Conservation (phyloP, 306 rosid genomes). For the Cicer judaicum region DNA sequence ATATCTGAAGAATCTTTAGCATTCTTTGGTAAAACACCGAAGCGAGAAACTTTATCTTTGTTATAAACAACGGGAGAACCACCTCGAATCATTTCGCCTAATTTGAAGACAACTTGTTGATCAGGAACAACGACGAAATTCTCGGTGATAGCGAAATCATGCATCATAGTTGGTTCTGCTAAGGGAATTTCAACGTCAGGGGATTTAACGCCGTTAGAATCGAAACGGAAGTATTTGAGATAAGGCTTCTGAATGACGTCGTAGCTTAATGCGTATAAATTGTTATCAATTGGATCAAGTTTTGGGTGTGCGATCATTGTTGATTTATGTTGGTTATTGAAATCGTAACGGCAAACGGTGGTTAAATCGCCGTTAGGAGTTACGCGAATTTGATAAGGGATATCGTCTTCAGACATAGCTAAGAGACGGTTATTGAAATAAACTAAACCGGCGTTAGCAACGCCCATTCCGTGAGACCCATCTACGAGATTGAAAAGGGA, state of each 20-base stretch:
- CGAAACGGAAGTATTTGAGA: conserved; percentile 73
- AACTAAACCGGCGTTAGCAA: conserved; percentile 93
- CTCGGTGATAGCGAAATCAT: conserved; percentile 89
- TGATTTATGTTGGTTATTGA: conserved; percentile 58
- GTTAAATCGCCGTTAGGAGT: conserved; percentile 71
- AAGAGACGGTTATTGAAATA: conserved; percentile 71
- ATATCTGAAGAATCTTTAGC: conserved; percentile 57
- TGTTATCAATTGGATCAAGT: conserved; percentile 71
- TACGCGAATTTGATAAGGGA: conserved; percentile 74
- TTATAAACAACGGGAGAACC: conserved; percentile 91
- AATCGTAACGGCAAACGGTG: conserved; percentile 77
- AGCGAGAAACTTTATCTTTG: conserved; percentile 64
- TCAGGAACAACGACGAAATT: conserved; percentile 79
- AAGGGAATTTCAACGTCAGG: conserved; percentile 75
- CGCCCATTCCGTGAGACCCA: conserved; percentile 77
- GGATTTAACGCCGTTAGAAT: conserved; percentile 65
- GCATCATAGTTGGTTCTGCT: conserved; percentile 83
- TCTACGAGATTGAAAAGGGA: conserved; percentile 70
- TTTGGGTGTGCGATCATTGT: conserved; percentile 97
- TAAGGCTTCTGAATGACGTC: conserved; percentile 80
- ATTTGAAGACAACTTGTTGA: conserved; percentile 89
- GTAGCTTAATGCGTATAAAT: conserved; percentile 58
- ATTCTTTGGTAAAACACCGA: conserved; percentile 74
- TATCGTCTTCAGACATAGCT: conserved; percentile 79
- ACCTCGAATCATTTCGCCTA: conserved; percentile 77